These are phyloP conservation scores for Ophiostoma quercus DNA, from an alignment of 2,329 filamentous ascomycete species.

Conservation along the genomic window DNA sequence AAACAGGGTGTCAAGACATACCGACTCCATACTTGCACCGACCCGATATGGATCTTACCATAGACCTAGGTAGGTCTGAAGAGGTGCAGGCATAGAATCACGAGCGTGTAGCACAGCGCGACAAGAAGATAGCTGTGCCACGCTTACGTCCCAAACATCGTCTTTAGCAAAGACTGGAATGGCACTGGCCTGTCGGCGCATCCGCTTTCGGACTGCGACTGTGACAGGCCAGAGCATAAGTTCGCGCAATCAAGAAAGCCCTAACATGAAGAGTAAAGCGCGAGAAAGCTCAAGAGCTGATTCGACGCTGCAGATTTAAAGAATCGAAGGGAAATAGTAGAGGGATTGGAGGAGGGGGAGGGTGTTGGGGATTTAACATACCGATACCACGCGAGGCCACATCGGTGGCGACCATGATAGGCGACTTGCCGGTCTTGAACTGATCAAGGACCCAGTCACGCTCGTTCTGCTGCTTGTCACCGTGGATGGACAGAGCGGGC, in stretches of 20 bases:
- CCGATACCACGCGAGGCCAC: conserved; percentile 99
- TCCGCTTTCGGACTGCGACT: conserved; percentile 47
- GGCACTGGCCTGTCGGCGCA: conserved; percentile 13
- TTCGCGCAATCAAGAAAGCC: conserved; percentile 83
- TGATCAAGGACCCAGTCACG: conserved; percentile 99
- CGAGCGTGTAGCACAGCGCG: conserved; percentile 62
- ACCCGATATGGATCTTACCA: conserved; percentile 31
- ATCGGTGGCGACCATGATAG: conserved; percentile 99
- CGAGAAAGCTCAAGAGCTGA: conserved; percentile 54
- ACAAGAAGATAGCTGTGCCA: conserved; percentile 50
- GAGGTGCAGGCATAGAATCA: conserved; percentile 70
- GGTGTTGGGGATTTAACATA: conserved; percentile 61
- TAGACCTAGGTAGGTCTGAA: conserved; percentile 39
- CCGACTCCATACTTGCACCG: conserved; percentile 74
- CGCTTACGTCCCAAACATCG: conserved; percentile 82
- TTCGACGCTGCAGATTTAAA: conserved; percentile 22
- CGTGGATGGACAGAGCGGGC: conserved; percentile 96
- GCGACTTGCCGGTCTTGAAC: conserved; percentile 99
- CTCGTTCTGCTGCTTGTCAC: conserved; percentile 99
- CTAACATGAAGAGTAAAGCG: conserved; percentile 88
- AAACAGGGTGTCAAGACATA: conserved; percentile 61
- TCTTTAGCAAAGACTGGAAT: conserved; percentile 66
- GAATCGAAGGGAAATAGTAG: conserved; percentile 33
- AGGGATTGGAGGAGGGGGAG: conserved; percentile 32
- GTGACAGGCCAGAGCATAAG: conserved; percentile 79